A percentile compares a stretch with the other conserved stretches of the same genome.
Conservation (phyloP, 2,329 filamentous ascomycete species). For the Trichoderma koningii region DNA sequence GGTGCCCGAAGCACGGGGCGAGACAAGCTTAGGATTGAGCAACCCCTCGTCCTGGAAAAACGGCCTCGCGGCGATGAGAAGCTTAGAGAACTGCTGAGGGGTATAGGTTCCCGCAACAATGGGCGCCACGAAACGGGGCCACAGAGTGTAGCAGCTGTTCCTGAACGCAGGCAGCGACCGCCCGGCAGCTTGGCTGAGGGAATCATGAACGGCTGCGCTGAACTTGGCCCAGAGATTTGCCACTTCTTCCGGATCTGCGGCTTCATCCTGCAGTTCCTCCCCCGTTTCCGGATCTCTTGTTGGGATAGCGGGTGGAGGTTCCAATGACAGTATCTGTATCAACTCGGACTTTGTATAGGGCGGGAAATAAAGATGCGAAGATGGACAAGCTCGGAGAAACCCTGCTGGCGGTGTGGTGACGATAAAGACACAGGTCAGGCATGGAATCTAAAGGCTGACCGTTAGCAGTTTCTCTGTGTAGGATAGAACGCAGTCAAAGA, state of each 20-base stretch:
- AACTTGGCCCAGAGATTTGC: slow-evolving; percentile 78
- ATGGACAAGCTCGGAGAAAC: slow-evolving; percentile 68
- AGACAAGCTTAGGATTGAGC: slow-evolving; percentile 65
- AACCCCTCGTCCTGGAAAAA: slow-evolving; percentile 74
- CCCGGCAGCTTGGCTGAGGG: slow-evolving; percentile 76
- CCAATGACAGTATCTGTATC: slow-evolving; percentile 70
- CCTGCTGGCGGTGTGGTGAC: slow-evolving; percentile 70
- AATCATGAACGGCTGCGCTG: slow-evolving; percentile 81
- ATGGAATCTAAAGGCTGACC: slow-evolving; percentile 65
- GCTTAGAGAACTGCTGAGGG: slow-evolving; percentile 78
- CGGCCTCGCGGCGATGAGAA: slow-evolving; percentile 70
- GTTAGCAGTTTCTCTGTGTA: neutral
- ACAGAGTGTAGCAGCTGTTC: slow-evolving; percentile 71
- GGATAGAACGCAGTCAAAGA: neutral
- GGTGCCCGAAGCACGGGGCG: slow-evolving; percentile 26
- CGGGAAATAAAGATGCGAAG: slow-evolving; percentile 79
- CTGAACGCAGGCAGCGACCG: slow-evolving; percentile 75
- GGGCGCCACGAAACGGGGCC: slow-evolving; percentile 81
- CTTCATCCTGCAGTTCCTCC: neutral
- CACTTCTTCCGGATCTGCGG: slow-evolving; percentile 57
- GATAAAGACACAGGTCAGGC: slow-evolving; percentile 75
- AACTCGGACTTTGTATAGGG: slow-evolving; percentile 81
- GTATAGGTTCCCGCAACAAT: slow-evolving; percentile 72
- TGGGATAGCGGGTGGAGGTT: slow-evolving; percentile 47
- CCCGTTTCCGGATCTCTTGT: neutral